Evolutionary conservation across 306 rosid species (phyloP).

Genomic region (Castanea sativa): DNA sequence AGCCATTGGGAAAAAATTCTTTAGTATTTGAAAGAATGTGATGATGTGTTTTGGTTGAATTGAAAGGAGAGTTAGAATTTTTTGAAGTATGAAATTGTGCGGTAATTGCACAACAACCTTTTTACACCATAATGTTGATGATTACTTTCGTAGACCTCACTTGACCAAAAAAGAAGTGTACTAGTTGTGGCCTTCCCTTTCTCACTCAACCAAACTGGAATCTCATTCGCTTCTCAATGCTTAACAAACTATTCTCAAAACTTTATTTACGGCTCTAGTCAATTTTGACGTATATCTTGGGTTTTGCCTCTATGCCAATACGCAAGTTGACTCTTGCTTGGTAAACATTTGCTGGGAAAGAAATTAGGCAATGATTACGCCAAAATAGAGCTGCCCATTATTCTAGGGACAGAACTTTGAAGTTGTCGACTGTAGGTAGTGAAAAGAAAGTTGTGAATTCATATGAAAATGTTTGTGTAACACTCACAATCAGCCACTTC

Average conservation of each 20-base stretch:
- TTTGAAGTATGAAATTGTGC: constrained; percentile 11
- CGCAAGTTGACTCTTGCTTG: background rate
- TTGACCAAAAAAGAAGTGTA: constrained; percentile 25
- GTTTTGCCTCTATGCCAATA: background rate
- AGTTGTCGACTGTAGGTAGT: no score
- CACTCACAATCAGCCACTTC: no score
- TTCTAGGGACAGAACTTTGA: no score
- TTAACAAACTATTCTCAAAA: no score
- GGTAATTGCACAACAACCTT: constrained; percentile 8
- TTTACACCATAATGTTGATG: background rate
- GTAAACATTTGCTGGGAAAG: background rate
- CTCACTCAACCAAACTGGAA: constrained; percentile 11
- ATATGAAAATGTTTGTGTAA: no score
- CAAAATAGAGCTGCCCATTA: no score
- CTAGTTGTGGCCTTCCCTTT: constrained; percentile 21
- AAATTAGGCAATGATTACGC: background rate
- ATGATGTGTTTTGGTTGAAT: constrained; percentile 9
- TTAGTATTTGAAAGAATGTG: background rate
- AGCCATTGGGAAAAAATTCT: constrained; percentile 1
- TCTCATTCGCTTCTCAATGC: background rate
- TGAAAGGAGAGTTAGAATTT: constrained; percentile 8
- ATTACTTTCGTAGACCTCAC: constrained; percentile 28
- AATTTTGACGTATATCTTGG: background rate
- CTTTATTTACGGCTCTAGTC: background rate
- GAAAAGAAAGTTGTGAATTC: no score